Evolutionary conservation across 495 filamentous ascomycete species (phyloP).

Genomic region (Penicillium tannophilum): DNA sequence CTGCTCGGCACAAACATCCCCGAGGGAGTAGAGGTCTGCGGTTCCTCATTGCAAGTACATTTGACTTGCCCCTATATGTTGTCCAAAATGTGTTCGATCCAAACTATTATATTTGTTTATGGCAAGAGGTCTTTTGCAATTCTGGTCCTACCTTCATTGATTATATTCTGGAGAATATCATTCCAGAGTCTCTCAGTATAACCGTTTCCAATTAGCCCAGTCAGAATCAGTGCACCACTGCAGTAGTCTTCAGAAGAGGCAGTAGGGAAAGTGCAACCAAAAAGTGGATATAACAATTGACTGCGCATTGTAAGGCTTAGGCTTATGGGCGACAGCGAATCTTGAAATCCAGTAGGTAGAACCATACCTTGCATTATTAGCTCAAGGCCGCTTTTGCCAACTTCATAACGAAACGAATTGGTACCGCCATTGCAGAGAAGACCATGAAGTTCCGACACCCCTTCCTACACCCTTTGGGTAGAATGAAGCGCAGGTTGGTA

Average conservation of each 20-base stretch:
- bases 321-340: no score
- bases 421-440: conserved; percentile 25
- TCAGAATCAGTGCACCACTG: neutral
- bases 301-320: neutral
- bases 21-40: neutral
- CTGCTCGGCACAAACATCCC: neutral
- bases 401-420: conserved; percentile 14
- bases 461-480: conserved; percentile 11
- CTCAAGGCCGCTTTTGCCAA: conserved; percentile 27
- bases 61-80: no score
- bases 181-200: conserved; percentile 9
- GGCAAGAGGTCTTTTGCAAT: no score
- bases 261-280: conserved; percentile 31
- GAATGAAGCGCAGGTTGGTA: conserved; percentile 21
- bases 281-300: conserved; percentile 36
- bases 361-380: conserved; percentile 20
- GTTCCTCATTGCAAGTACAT: neutral
- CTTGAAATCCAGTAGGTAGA: neutral
- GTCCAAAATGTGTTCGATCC: no score
- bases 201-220: neutral
- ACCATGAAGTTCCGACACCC: conserved; percentile 20
- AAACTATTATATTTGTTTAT: no score
- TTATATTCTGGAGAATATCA: conserved; percentile 2
- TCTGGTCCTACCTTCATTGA: no score
- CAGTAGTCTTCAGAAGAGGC: conserved; percentile 22